These are phyloP conservation scores for Keithomyces neogunnii DNA, from an alignment of 2,329 filamentous ascomycete genomes.

Conservation along the genomic window DNA sequence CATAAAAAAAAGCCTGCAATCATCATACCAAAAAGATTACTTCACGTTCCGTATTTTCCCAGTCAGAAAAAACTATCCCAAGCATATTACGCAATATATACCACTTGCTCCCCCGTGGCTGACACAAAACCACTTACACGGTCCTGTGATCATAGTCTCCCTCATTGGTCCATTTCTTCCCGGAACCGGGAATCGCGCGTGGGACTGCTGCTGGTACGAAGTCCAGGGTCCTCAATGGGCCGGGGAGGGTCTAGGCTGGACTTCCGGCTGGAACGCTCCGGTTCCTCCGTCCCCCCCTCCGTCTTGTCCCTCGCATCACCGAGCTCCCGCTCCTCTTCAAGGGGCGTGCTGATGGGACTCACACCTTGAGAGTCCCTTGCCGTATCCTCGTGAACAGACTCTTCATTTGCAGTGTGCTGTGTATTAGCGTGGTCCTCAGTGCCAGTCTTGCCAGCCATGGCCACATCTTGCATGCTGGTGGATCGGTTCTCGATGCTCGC, in stretches of 20 bases:
- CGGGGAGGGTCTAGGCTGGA: conserved; percentile 28
- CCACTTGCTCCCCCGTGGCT: not conserved
- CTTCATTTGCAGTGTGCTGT: conserved; percentile 5
- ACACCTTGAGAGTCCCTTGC: conserved; percentile 25
- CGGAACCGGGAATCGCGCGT: conserved; percentile 49
- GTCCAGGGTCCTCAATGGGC: conserved; percentile 23
- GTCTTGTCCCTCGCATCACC: conserved; percentile 19
- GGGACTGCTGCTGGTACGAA: conserved; percentile 40
- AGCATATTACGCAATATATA: not conserved
- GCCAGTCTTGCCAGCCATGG: conserved; percentile 31
- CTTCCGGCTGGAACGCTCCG: conserved; percentile 7
- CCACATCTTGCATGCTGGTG: conserved; percentile 37
- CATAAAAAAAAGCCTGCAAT: too few species aligned
- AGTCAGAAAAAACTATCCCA: not conserved
- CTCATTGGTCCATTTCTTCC: conserved; percentile 40
- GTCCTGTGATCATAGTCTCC: not conserved
- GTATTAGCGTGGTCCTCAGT: not conserved
- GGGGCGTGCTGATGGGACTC: conserved; percentile 23
- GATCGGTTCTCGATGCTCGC: conserved; percentile 33
- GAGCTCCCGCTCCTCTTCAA: conserved; percentile 35
- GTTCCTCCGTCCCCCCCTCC: conserved; percentile 6
- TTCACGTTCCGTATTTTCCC: not conserved
- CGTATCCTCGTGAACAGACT: conserved; percentile 13
- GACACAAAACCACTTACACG: not conserved
- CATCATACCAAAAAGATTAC: too few species aligned